These are phyloP conservation scores for Magnolia officinalis DNA, from an alignment of 164 flowering plant genomes.

Conservation along the genomic window DNA sequence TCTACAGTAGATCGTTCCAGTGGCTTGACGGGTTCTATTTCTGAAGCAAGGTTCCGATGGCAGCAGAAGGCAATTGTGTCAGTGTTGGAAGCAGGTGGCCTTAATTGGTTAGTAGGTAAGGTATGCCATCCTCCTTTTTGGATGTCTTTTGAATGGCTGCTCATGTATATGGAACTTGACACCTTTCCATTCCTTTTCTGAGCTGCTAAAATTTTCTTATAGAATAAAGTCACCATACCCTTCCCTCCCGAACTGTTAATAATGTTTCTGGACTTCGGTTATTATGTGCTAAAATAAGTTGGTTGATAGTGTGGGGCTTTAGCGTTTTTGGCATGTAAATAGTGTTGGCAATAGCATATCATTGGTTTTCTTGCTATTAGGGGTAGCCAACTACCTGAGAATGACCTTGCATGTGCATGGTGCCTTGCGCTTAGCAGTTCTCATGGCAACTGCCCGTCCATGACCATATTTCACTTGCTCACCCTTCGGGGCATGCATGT, in stretches of 20 bases:
- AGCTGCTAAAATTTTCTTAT: too few species aligned
- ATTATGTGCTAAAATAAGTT: too few species aligned
- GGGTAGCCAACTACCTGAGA: too few species aligned
- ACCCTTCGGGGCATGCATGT: too few species aligned
- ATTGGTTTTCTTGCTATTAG: too few species aligned
- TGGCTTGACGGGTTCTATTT: constrained; percentile 17
- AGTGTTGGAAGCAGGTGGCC: constrained; percentile 98
- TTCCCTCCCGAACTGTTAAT: not conserved
- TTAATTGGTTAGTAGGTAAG: constrained; percentile 99
- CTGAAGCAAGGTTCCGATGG: constrained; percentile 60
- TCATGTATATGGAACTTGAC: not conserved
- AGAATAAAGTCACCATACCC: not conserved
- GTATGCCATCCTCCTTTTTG: constrained; percentile 43
- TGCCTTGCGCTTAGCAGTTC: too few species aligned
- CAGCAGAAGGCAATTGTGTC: constrained; percentile 79
- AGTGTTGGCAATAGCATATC: too few species aligned
- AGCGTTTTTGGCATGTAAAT: too few species aligned
- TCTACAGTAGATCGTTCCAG: constrained; percentile 29
- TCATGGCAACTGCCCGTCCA: too few species aligned
- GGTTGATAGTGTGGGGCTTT: too few species aligned
- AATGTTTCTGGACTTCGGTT: not conserved
- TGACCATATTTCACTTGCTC: too few species aligned
- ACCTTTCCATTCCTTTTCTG: not conserved
- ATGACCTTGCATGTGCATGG: too few species aligned
- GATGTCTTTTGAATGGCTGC: constrained; percentile 2